Percentiles rank a stretch among this genome's conserved stretches.
Evolutionary conservation across 805 yeast species (phyloP).

Genomic region (Saturnispora sekii): DNA sequence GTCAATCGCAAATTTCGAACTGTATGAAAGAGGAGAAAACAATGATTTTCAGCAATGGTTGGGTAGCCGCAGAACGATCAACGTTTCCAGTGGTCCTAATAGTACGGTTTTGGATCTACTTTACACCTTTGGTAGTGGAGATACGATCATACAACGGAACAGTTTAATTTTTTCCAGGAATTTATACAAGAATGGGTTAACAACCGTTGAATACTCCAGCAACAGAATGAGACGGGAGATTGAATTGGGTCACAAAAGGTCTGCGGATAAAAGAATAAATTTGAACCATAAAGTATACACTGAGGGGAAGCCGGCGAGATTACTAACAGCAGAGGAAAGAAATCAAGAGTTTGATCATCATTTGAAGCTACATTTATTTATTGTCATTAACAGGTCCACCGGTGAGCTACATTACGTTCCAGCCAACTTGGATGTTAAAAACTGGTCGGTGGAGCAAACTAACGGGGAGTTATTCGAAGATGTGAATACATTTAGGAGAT

Average conservation of each 20-base stretch:
- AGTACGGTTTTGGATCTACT: conserved; percentile 22
- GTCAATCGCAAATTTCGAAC: no score
- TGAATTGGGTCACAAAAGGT: neutral
- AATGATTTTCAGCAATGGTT: conserved; percentile 1
- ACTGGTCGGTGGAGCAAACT: conserved; percentile 28
- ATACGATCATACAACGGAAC: conserved; percentile 20
- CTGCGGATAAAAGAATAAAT: neutral
- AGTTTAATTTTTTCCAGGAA: conserved; percentile 19
- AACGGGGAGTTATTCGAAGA: conserved; percentile 26
- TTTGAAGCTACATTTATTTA: conserved; percentile 20
- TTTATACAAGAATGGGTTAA: conserved; percentile 19
- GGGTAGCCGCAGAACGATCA: conserved; percentile 8
- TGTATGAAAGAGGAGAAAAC: no score
- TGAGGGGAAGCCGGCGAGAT: neutral
- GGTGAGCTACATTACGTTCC: conserved; percentile 27
- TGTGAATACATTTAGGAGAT: conserved; percentile 18
- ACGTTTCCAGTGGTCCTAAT: conserved; percentile 25
- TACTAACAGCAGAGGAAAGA: neutral
- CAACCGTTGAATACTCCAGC: conserved; percentile 4
- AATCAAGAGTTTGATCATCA: conserved; percentile 3
- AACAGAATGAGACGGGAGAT: neutral
- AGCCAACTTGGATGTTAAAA: conserved; percentile 26
- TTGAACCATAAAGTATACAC: neutral
- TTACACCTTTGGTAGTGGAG: conserved; percentile 15
- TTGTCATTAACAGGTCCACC: conserved; percentile 24